Percentiles rank a stretch among this genome's conserved stretches.
Evolutionary conservation across 192 early-diverging fungal species (phyloP).

Genomic region (Backusella liffmaniae): DNA sequence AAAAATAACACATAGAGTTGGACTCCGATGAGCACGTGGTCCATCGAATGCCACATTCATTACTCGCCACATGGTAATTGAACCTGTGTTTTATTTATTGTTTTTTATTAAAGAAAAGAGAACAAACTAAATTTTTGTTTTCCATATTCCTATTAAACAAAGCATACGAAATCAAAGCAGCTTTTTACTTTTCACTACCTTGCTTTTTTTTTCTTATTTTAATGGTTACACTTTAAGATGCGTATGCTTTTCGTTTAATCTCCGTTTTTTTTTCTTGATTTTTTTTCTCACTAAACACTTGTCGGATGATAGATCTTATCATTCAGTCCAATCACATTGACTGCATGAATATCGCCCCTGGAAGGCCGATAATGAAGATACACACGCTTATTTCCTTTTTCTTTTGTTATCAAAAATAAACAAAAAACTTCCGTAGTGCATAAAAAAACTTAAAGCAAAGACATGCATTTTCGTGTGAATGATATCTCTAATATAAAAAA

Average conservation of each 20-base stretch:
- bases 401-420: background rate
- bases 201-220: background rate
- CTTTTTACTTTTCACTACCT: background rate
- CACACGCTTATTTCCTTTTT: background rate
- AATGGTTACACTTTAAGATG: background rate
- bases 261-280: background rate
- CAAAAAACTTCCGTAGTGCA: background rate
- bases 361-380: background rate
- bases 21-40: background rate
- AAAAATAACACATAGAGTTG: background rate
- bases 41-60: background rate
- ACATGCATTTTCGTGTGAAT: too few relatives aligned
- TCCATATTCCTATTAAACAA: background rate
- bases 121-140: background rate
- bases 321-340: background rate
- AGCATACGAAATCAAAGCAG: too few relatives aligned
- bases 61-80: background rate
- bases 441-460: too few relatives aligned
- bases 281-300: background rate
- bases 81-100: background rate
- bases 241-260: conserved; percentile 5
- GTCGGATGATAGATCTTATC: conserved; percentile 1
- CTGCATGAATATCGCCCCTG: conserved; percentile 2
- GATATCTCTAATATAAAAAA: background rate
- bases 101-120: background rate